A percentile compares a stretch with the other conserved stretches of the same genome.
Evolutionary conservation across 768 basidiomycete genomes (phyloP).

Genomic region (Agaricus bisporus): DNA sequence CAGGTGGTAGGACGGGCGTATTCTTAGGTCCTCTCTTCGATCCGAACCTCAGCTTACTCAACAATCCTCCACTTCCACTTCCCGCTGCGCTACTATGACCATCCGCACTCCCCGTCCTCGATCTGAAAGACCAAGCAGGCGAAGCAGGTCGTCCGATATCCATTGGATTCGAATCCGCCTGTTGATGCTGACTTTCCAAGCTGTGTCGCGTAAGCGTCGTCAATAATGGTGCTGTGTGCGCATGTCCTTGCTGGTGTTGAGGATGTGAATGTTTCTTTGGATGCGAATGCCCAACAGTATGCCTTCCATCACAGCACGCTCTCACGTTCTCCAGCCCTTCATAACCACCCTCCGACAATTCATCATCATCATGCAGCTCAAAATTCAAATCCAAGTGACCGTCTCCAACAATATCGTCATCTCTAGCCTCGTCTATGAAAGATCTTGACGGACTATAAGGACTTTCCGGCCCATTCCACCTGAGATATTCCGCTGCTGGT

Average conservation of each 20-base stretch:
- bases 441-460: slow-evolving; percentile 73
- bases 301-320: slow-evolving; percentile 83
- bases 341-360: slow-evolving; percentile 69
- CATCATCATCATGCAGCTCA: slow-evolving; percentile 67
- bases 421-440: slow-evolving; percentile 43
- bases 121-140: slow-evolving; percentile 84
- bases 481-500: slow-evolving; percentile 86
- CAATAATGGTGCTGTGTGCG: slow-evolving; percentile 17
- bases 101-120: slow-evolving; percentile 65
- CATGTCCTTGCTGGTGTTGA: slow-evolving; percentile 38
- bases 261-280: slow-evolving; percentile 50
- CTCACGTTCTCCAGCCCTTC: slow-evolving; percentile 95
- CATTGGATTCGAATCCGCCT: slow-evolving; percentile 42
- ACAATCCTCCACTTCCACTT: slow-evolving; percentile 51
- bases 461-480: slow-evolving; percentile 70
- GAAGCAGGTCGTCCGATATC: slow-evolving; percentile 60
- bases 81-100: slow-evolving; percentile 44
- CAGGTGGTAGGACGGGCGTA: slow-evolving; percentile 27
- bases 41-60: slow-evolving; percentile 72
- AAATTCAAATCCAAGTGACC: slow-evolving; percentile 62
- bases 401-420: not conserved
- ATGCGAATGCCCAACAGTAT: slow-evolving; percentile 70
- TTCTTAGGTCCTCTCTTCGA: slow-evolving; percentile 50
- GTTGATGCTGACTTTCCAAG: slow-evolving; percentile 38
- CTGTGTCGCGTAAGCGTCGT: slow-evolving; percentile 29